Evolutionary conservation across 805 yeast genomes (phyloP).

Genomic region (Blastobotrys parvus): DNA sequence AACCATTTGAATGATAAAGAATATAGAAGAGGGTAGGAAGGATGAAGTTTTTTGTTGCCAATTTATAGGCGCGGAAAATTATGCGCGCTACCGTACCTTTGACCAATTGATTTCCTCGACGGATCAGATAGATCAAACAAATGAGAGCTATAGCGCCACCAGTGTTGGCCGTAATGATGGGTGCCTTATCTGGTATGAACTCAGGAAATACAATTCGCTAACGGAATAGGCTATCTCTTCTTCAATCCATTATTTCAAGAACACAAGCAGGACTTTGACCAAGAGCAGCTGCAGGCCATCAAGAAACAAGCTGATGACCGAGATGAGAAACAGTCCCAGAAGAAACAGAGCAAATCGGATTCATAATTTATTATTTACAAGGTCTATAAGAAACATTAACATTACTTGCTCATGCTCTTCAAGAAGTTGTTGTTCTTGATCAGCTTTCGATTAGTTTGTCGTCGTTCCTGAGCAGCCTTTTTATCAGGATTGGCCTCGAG

Average conservation of each 20-base stretch:
- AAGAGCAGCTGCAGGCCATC: background rate
- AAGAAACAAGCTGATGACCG: background rate
- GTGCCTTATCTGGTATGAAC: conserved; percentile 2
- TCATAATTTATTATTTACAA: no score
- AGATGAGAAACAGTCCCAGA: background rate
- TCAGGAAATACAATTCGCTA: background rate
- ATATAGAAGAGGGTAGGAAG: no score
- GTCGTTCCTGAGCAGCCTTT: conserved; percentile 61
- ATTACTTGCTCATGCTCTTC: conserved; percentile 38
- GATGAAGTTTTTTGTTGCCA: background rate
- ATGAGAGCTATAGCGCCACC: conserved; percentile 3
- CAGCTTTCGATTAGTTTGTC: conserved; percentile 55
- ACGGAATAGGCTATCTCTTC: conserved; percentile 3
- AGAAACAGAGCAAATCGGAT: no score
- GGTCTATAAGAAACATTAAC: background rate
- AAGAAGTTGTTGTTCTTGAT: conserved; percentile 77
- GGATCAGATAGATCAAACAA: no score
- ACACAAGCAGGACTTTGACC: background rate
- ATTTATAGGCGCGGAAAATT: background rate
- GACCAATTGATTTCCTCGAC: no score
- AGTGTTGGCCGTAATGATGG: conserved; percentile 3
- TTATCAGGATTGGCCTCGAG: conserved; percentile 54
- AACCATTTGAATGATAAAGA: no score
- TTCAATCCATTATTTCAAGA: conserved; percentile 5
- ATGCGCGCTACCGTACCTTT: no score